These are phyloP conservation scores for Paracorniculantispora psalliotae DNA, from an alignment of 2,329 filamentous ascomycete genomes.

Conservation along the genomic window DNA sequence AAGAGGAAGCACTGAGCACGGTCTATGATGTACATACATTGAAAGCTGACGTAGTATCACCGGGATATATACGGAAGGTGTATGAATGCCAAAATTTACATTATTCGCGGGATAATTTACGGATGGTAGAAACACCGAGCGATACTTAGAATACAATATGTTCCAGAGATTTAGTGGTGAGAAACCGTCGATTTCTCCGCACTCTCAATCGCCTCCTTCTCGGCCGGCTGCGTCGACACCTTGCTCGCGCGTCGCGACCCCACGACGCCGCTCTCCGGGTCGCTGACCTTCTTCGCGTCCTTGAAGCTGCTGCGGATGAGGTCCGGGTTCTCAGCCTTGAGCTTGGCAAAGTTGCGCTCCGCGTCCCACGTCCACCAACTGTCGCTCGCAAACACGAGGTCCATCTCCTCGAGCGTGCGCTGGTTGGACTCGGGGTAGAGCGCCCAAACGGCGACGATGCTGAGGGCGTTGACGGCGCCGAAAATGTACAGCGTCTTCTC, in stretches of 20 bases:
- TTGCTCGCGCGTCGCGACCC: conserved; percentile 9
- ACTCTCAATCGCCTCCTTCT: conserved; percentile 1
- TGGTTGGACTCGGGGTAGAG: conserved; percentile 71
- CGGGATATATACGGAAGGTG: no score
- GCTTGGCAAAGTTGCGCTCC: conserved; percentile 56
- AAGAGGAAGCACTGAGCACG: not conserved
- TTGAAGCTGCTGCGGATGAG: conserved; percentile 21
- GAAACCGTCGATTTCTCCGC: not conserved
- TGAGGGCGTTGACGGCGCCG: conserved; percentile 59
- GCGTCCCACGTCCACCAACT: conserved; percentile 68
- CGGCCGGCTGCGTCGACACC: not conserved
- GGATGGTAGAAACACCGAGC: not conserved
- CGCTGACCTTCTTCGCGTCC: conserved; percentile 12
- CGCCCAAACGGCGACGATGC: conserved; percentile 67
- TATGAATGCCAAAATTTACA: no score
- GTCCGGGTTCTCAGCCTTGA: conserved; percentile 57
- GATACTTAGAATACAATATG: not conserved
- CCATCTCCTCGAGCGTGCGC: conserved; percentile 70
- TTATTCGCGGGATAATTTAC: not conserved
- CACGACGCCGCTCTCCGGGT: conserved; percentile 20
- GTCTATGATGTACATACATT: not conserved
- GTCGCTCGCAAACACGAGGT: conserved; percentile 63
- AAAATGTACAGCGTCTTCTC: conserved; percentile 74
- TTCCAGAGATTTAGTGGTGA: not conserved
- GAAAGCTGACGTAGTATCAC: no score